These are phyloP conservation scores for Nasturtium officinale DNA, from an alignment of 345 rosid species.

Conservation along the genomic window DNA sequence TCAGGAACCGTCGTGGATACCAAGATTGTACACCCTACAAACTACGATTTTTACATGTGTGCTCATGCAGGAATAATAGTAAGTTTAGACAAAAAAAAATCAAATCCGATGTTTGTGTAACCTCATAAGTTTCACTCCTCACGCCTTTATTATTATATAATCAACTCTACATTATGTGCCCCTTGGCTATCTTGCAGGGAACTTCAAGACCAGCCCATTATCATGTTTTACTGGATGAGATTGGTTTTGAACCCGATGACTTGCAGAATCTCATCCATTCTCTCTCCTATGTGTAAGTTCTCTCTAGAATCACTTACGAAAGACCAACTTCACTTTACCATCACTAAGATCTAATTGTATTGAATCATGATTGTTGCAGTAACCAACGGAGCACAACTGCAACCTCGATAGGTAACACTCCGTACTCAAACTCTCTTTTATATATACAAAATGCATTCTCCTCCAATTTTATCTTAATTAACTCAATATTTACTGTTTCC, in stretches of 20 bases:
- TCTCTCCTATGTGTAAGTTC: constrained; percentile 79
- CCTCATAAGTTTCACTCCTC: neutral
- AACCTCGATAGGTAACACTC: constrained; percentile 68
- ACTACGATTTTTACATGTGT: constrained; percentile 91
- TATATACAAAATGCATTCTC: neutral
- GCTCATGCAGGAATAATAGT: constrained; percentile 81
- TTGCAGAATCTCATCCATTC: constrained; percentile 44
- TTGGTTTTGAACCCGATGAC: constrained; percentile 72
- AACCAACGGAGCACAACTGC: constrained; percentile 87
- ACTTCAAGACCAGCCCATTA: constrained; percentile 95
- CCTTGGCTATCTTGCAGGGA: constrained; percentile 49
- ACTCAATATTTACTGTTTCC: neutral
- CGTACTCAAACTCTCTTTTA: neutral
- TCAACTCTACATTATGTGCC: constrained; percentile 8
- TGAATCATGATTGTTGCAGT: constrained; percentile 47
- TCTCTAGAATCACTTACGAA: neutral
- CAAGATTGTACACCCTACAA: constrained; percentile 74
- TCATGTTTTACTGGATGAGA: constrained; percentile 79
- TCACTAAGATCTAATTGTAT: constrained; percentile 1
- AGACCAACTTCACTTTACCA: neutral
- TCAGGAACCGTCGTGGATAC: constrained; percentile 89
- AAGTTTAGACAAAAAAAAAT: constrained; percentile 36
- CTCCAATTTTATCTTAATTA: neutral
- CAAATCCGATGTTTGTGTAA: too few species aligned
- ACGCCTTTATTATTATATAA: neutral